Evolutionary conservation across 2,329 filamentous ascomycete species (phyloP).

Genomic region (Stachybotrys chartarum): DNA sequence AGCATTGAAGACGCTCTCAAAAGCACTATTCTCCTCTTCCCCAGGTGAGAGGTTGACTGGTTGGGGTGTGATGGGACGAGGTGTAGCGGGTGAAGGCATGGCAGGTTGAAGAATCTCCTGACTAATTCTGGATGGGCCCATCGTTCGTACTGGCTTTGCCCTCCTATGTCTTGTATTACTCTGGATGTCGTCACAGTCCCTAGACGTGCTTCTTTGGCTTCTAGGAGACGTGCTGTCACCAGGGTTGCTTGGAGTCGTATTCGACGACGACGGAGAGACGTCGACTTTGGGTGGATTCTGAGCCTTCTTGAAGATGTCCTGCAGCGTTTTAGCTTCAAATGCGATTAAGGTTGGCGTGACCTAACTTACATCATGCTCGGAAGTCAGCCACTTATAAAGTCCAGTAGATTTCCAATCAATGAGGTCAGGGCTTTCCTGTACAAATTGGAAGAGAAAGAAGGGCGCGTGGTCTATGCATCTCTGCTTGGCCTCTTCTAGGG

Average conservation of each 20-base stretch:
- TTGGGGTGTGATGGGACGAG: slow-evolving; percentile 4
- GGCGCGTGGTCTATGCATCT: slow-evolving; percentile 40
- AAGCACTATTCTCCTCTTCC: slow-evolving; percentile 12
- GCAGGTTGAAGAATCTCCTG: neutral
- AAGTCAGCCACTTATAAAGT: slow-evolving; percentile 42
- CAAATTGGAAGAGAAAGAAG: slow-evolving; percentile 46
- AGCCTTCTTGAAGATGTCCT: slow-evolving; percentile 18
- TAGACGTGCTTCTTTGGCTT: neutral
- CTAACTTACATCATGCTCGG: slow-evolving; percentile 29
- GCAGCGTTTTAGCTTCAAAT: neutral
- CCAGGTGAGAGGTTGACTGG: slow-evolving; percentile 6
- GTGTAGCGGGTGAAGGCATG: neutral
- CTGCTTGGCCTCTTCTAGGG: slow-evolving; percentile 39
- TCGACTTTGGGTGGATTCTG: slow-evolving; percentile 2
- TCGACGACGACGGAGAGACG: neutral
- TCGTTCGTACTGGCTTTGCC: neutral
- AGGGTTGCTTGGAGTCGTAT: slow-evolving; percentile 12
- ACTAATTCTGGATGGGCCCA: neutral
- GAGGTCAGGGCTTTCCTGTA: slow-evolving; percentile 23
- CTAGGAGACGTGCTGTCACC: slow-evolving; percentile 5
- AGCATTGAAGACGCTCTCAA: slow-evolving; percentile 18
- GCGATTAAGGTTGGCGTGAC: neutral
- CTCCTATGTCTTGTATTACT: neutral
- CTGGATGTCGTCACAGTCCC: neutral
- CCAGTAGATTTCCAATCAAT: slow-evolving; percentile 36